These are phyloP conservation scores for Nemania abortiva DNA, from an alignment of 2,329 filamentous ascomycete species.

Conservation along the genomic window DNA sequence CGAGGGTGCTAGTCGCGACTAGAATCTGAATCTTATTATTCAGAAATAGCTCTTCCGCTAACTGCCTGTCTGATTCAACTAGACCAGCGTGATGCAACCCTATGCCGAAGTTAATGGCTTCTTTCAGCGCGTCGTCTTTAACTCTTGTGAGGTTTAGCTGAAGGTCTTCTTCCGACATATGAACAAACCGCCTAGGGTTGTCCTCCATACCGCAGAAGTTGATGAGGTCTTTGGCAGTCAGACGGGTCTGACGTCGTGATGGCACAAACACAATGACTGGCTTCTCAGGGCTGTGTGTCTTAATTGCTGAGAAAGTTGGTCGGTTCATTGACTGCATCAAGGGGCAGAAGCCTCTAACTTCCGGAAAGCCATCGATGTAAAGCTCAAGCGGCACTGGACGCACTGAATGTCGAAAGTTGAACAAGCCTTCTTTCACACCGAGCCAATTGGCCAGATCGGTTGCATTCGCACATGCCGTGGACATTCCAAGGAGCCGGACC, in stretches of 20 bases:
- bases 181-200: slow-evolving; percentile 90
- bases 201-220: slow-evolving; percentile 99
- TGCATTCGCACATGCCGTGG: slow-evolving; percentile 96
- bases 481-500: slow-evolving; percentile 97
- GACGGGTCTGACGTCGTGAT: slow-evolving; percentile 90
- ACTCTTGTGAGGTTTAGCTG: slow-evolving; percentile 88
- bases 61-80: slow-evolving; percentile 90
- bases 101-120: slow-evolving; percentile 97
- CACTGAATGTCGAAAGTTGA: slow-evolving; percentile 98
- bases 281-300: slow-evolving; percentile 94
- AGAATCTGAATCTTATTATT: slow-evolving; percentile 99
- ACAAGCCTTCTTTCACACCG: slow-evolving; percentile 93
- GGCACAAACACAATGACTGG: slow-evolving; percentile 99
- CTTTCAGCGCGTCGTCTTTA: slow-evolving; percentile 91
- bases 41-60: slow-evolving; percentile 93
- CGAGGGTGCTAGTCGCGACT: slow-evolving; percentile 93
- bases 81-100: slow-evolving; percentile 97
- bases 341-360: slow-evolving; percentile 94
- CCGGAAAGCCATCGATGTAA: slow-evolving; percentile 97
- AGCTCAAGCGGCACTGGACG: slow-evolving; percentile 95
- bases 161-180: slow-evolving; percentile 94
- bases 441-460: slow-evolving; percentile 96
- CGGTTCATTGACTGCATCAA: slow-evolving; percentile 99
- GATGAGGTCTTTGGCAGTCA: slow-evolving; percentile 96
- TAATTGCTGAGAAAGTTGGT: slow-evolving; percentile 95